phyloP scores from a whole-genome alignment of 345 rosid species.

The Isatis tinctoria region DNA sequence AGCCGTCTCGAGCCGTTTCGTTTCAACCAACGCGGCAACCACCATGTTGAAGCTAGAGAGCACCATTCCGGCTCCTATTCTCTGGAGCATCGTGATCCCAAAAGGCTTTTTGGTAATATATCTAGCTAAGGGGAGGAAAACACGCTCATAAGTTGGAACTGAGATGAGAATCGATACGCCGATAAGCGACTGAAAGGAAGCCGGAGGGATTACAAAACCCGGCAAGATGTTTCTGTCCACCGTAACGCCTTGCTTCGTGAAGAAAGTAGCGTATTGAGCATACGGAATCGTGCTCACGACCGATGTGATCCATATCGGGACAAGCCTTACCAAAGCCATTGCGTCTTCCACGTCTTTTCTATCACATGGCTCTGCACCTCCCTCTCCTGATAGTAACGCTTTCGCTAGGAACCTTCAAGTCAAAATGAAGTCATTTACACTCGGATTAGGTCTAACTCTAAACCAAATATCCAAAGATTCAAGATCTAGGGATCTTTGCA shows the following conservation, averaged over 20 bases:
- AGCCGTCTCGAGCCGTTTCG: conserved; percentile 9
- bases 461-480: not conserved
- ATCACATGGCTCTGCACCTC: conserved; percentile 41
- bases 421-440: not conserved
- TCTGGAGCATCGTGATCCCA: conserved; percentile 35
- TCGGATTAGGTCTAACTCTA: not conserved
- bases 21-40: conserved; percentile 26
- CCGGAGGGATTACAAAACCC: conserved; percentile 53
- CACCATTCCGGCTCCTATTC: conserved; percentile 31
- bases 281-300: conserved; percentile 50
- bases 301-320: conserved; percentile 71
- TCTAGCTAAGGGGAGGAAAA: conserved; percentile 42
- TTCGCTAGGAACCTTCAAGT: conserved; percentile 38
- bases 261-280: conserved; percentile 63
- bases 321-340: conserved; percentile 53
- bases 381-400: conserved; percentile 37
- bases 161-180: conserved; percentile 57
- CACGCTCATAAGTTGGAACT: conserved; percentile 52
- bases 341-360: conserved; percentile 73
- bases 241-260: conserved; percentile 73
- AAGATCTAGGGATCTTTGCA: not conserved
- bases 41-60: conserved; percentile 21
- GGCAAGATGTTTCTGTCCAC: conserved; percentile 49
- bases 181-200: conserved; percentile 53
- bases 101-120: conserved; percentile 22